A percentile compares a stretch with the other conserved stretches of the same genome.
Evolutionary conservation across 2,329 filamentous ascomycete genomes (phyloP).

Genomic region (Canariomyces notabilis): DNA sequence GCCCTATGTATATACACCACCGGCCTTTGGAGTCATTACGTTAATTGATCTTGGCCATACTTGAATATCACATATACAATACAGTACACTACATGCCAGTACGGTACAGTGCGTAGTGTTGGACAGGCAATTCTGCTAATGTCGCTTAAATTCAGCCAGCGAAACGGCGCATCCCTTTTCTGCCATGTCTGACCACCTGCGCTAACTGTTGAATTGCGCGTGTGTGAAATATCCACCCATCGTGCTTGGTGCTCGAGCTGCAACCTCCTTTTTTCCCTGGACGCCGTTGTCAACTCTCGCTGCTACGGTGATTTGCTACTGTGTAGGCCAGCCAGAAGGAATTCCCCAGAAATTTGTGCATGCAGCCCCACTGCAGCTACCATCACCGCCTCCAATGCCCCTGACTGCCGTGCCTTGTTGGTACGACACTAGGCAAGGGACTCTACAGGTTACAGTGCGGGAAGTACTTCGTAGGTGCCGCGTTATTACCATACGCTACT

Average conservation of each 20-base stretch:
- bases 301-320: slow-evolving; percentile 6
- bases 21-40: too few species aligned
- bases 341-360: not conserved
- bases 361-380: not conserved
- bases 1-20: too few species aligned
- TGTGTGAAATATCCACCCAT: not conserved
- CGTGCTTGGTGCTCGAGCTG: not conserved
- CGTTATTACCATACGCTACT: too few species aligned
- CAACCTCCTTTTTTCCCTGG: slow-evolving; percentile 16
- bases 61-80: too few species aligned
- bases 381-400: not conserved
- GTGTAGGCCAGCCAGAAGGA: too few species aligned
- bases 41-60: too few species aligned
- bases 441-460: too few species aligned
- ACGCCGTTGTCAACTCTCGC: not conserved
- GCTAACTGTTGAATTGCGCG: slow-evolving; percentile 13
- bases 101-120: too few species aligned
- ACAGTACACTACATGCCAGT: too few species aligned
- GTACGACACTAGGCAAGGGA: too few species aligned
- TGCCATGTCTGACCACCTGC: slow-evolving; percentile 19
- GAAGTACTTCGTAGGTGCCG: too few species aligned
- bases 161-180: slow-evolving; percentile 14
- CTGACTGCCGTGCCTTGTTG: too few species aligned
- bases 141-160: slow-evolving; percentile 35
- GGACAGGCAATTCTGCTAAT: slow-evolving; percentile 28